phyloP scores from a whole-genome alignment of 345 rosid genomes.

The Rhizophora mangle region DNA sequence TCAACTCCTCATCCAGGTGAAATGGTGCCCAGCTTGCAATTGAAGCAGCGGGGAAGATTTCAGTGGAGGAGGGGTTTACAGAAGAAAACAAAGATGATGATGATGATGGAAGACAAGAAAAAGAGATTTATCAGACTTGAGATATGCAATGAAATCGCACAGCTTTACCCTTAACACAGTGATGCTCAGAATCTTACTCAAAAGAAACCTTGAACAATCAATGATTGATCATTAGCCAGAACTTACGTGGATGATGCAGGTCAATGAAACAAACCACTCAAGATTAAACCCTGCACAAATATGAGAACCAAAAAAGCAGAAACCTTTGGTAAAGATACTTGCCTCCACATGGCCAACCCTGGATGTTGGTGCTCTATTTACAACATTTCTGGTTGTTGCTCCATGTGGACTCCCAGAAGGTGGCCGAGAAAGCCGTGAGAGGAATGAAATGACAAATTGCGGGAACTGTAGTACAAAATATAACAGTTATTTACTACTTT shows the following conservation, averaged over 20 bases:
- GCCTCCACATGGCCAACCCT: constrained; percentile 62
- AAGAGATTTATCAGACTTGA: not conserved
- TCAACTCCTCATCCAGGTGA: no score
- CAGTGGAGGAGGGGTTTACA: no score
- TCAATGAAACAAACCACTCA: not conserved
- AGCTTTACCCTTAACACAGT: not conserved
- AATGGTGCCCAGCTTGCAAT: no score
- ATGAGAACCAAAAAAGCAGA: not conserved
- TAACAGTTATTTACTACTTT: not conserved
- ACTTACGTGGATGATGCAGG: not conserved
- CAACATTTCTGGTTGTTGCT: constrained; percentile 51
- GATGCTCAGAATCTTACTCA: no score
- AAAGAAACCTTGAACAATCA: no score
- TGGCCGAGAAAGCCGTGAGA: constrained; percentile 64
- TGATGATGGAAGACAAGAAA: not conserved
- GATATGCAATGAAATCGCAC: not conserved
- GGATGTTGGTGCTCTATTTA: constrained; percentile 45
- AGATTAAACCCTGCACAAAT: not conserved
- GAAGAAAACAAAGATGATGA: no score
- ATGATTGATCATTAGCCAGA: no score
- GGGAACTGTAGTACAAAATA: constrained; percentile 54
- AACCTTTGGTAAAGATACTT: constrained; percentile 33
- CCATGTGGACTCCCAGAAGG: constrained; percentile 53
- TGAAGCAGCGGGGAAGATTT: no score
- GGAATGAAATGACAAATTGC: constrained; percentile 61